Percentiles rank a stretch among this genome's conserved stretches.
Conservation (phyloP, 192 early-diverging fungal genomes). For the Backusella morwellensis region DNA sequence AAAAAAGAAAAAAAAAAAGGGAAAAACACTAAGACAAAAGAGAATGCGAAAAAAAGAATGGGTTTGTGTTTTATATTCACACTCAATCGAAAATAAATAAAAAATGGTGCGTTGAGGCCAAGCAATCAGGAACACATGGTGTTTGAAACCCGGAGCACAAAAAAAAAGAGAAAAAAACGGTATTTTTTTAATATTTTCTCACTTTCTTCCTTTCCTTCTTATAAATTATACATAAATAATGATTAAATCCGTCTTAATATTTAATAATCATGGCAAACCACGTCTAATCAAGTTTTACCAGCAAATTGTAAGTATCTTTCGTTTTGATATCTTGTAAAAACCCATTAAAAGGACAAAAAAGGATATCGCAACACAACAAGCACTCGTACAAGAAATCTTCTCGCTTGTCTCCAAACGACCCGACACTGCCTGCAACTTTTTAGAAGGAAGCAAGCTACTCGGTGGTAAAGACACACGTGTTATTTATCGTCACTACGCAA, state of each 20-base stretch:
- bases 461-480: constrained; percentile 86
- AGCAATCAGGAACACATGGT: not conserved
- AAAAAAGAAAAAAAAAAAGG: not conserved
- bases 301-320: constrained; percentile 62
- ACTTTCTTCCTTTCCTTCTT: not conserved
- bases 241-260: constrained; percentile 98
- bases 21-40: no score
- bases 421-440: constrained; percentile 89
- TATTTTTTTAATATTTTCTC: not conserved
- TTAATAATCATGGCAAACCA: constrained; percentile 97
- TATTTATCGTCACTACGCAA: constrained; percentile 96
- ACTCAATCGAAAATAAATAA: not conserved
- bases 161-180: not conserved
- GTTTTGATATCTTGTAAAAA: not conserved
- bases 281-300: constrained; percentile 93
- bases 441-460: constrained; percentile 78
- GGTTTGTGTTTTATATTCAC: not conserved
- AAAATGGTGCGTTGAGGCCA: not conserved
- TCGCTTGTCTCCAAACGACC: constrained; percentile 80
- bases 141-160: no score
- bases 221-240: constrained; percentile 41
- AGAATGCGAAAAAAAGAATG: no score
- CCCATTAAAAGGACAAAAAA: constrained; percentile 21
- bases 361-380: constrained; percentile 83
- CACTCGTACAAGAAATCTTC: constrained; percentile 87